Base-by-base conservation (phyloP, 768 basidiomycete species). In the Macrocybe gigantea region DNA sequence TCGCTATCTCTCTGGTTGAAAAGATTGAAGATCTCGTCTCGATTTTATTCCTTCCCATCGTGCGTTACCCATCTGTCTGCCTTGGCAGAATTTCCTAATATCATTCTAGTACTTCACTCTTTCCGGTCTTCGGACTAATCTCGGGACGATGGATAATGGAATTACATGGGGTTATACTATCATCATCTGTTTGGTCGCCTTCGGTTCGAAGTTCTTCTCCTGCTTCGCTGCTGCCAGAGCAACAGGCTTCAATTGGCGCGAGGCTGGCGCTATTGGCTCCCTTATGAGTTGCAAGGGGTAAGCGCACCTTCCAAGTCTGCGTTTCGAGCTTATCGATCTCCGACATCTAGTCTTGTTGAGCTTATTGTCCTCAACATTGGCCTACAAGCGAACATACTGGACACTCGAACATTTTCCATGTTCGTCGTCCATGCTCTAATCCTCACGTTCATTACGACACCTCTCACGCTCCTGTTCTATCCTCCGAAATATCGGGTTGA, bases 321-420 rank as follows among this genome's bases (percentile, higher is more conserved):
- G n/a, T 34, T 42, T 13, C n/a, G 9, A 11, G 41, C 12, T 35
- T 15, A 7, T 33, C 46, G 11, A 54, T 13, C 2, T 6, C 5
- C 1, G 40, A 29, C 7, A 15, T n/a, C 35, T 29, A 83, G 81
- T 33, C 69, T 83, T 14, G 90, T 93, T 22, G 92, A 94, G 62
- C 79, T 94, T 30, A 93, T 96, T 53, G 92, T 93, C 6, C 78
- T 94, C 58, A 96, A 96, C 60, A 82, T 94, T 53, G 93, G 93
- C 43, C 72, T 89, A 6, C 63, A 72, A 51, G 88, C 88, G 2
- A 66, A 67, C 9, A 82, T 88, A 47, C 71, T 87, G 40, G 72
- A 80, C 57, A 64, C 71, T 0, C 75, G 79, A 22, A 78, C 85
- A 8, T 92, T 94, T 71, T 88, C 89, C 0, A 93, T 93, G 88